Evolutionary conservation across 1,139 yeast species (phyloP).

Genomic region (Pichia sp.): DNA sequence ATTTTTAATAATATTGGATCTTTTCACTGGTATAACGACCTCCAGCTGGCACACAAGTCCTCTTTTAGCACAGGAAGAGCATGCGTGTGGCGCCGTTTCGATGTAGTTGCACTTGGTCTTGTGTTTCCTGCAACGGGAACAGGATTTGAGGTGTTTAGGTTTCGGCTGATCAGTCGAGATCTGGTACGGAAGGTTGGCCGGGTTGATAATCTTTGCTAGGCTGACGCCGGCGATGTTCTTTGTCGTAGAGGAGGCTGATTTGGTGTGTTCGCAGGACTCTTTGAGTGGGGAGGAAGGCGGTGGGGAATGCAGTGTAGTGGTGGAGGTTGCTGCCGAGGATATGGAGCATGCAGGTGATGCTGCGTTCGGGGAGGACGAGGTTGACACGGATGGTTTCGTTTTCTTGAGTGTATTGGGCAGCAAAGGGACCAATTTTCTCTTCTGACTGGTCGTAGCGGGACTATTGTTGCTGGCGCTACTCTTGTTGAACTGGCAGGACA

Average conservation of each 20-base stretch:
- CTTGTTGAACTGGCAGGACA: background rate
- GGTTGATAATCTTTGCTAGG: slow-evolving; percentile 21
- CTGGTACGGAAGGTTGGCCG: slow-evolving; percentile 11
- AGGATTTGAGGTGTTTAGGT: slow-evolving; percentile 50
- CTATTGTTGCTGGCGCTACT: background rate
- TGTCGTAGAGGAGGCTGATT: background rate
- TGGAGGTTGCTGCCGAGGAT: background rate
- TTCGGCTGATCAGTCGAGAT: slow-evolving; percentile 29
- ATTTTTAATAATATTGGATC: slow-evolving; percentile 33
- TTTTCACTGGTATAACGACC: slow-evolving; percentile 37
- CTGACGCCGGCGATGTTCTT: background rate
- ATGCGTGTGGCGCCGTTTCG: slow-evolving; percentile 48
- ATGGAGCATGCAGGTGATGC: background rate
- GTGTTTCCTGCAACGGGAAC: slow-evolving; percentile 60
- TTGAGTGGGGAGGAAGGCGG: background rate
- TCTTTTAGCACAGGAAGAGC: slow-evolving; percentile 53
- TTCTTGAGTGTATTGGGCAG: slow-evolving; percentile 20
- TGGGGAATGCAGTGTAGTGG: background rate
- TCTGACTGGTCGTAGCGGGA: slow-evolving; percentile 4
- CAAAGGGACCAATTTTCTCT: slow-evolving; percentile 38
- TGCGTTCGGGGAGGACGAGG: background rate
- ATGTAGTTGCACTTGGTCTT: slow-evolving; percentile 62
- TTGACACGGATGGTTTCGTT: slow-evolving; percentile 1
- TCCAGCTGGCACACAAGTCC: slow-evolving; percentile 52
- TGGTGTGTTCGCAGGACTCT: background rate